Evolutionary conservation across 1,139 yeast genomes (phyloP).

Genomic region (Zygosaccharomyces pseudobailii): DNA sequence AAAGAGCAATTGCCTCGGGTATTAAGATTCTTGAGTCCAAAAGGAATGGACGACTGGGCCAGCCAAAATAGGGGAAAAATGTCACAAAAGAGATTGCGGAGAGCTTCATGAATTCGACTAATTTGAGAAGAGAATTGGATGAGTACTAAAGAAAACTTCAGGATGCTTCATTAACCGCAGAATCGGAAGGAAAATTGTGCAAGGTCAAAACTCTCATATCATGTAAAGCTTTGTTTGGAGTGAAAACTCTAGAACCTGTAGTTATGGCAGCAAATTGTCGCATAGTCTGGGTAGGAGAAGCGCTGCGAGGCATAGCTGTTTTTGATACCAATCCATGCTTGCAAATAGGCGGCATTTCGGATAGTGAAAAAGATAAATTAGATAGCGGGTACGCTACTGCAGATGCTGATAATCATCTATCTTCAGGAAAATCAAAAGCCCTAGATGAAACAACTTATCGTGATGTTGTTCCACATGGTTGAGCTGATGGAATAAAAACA

Average conservation of each 20-base stretch:
- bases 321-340: no score
- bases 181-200: not conserved
- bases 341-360: not conserved
- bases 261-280: not conserved
- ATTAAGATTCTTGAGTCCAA: not conserved
- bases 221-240: not conserved
- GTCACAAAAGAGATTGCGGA: not conserved
- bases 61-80: not conserved
- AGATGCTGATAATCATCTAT: no score
- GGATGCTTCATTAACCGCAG: not conserved
- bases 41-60: not conserved
- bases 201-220: not conserved
- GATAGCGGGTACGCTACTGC: not conserved
- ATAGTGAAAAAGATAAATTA: not conserved
- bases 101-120: not conserved
- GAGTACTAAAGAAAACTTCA: not conserved
- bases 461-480: not conserved
- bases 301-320: not conserved
- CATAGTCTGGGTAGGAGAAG: not conserved
- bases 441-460: no score
- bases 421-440: no score
- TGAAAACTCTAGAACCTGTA: not conserved
- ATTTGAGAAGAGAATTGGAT: not conserved
- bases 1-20: not conserved
- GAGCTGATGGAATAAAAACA: not conserved